Base-by-base conservation (phyloP, 768 basidiomycete genomes). In the Mycena indigotica region DNA sequence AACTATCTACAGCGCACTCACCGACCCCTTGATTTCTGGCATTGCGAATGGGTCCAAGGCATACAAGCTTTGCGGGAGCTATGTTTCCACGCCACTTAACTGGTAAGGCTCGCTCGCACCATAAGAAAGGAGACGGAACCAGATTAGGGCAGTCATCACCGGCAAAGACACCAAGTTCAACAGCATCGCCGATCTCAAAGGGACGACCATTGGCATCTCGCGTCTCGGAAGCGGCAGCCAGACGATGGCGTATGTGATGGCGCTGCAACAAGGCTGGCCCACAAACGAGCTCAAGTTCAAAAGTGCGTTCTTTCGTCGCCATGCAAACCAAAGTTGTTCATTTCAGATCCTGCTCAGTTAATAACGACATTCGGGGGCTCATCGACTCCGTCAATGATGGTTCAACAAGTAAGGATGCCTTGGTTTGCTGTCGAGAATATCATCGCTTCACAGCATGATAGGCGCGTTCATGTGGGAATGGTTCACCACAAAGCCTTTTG, bases 241-340 rank as follows among this genome's bases (percentile, higher is more conserved):
- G 69, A 93, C 92, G 1, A 98, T 98, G 95, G 95, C 94, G 3
- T 91, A 88, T 62, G 93, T 97, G 24, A 91, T 97, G 90, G 92
- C 92, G 3, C 74, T 91, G 28, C 88, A 95, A 61, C 84, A 96
- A 68, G 86, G 87, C 16, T 97, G 95, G 95, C 75, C 65, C 70
- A 83, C 71, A 1, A 77, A 82, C 38, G 67, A 80, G 21, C 70
- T 93, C 61, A 77, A 82, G 66, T 96, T 93, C 70, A 79, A 89
- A 77, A 83, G 94, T 88, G 56, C 39, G 73, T 60, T 4, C 6
- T 8, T 44, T 55, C 21, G 23, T 12, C 45, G 5, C 24, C 4
- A 38, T 21, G 30, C 8, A 35, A 25, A 35, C 32, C 10, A 35
- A 8, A 17, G 10, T 23, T 24, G 28, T 16, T 25, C 52, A 38